These are phyloP conservation scores for Gloeopeniophorella convolvens DNA, from an alignment of 768 basidiomycete genomes.

Conservation along the genomic window DNA sequence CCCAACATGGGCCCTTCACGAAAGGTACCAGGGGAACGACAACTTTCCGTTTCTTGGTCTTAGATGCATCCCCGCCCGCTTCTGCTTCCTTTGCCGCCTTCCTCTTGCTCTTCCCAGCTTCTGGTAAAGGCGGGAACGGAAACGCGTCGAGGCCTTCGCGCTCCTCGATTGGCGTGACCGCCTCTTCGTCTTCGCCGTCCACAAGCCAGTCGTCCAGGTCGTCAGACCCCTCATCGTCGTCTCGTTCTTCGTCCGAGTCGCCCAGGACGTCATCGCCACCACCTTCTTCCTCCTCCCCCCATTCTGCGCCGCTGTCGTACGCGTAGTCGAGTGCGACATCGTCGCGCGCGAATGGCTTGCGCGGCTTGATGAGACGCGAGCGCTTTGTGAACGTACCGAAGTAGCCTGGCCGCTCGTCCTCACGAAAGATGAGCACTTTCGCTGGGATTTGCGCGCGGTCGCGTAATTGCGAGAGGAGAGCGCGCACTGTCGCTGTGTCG, in stretches of 20 bases:
- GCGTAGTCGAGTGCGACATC: slow-evolving; percentile 75
- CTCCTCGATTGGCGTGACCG: slow-evolving; percentile 36
- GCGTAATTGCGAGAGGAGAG: slow-evolving; percentile 52
- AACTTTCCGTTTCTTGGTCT: slow-evolving; percentile 69
- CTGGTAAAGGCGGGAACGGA: slow-evolving; percentile 30
- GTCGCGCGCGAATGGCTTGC: slow-evolving; percentile 79
- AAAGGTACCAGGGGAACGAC: slow-evolving; percentile 77
- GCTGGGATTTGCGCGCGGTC: slow-evolving; percentile 59
- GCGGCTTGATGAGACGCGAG: slow-evolving; percentile 72
- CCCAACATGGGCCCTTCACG: slow-evolving; percentile 79
- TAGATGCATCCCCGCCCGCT: slow-evolving; percentile 57
- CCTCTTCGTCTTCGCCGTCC: slow-evolving; percentile 59
- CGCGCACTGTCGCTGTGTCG: slow-evolving; percentile 61
- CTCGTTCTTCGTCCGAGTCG: slow-evolving; percentile 54
- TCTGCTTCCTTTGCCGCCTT: slow-evolving; percentile 39
- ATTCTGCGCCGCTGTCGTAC: slow-evolving; percentile 93
- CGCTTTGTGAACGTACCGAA: slow-evolving; percentile 90
- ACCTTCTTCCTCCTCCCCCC: slow-evolving; percentile 79
- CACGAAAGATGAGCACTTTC: slow-evolving; percentile 79
- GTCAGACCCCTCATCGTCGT: slow-evolving; percentile 57
- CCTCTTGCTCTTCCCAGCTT: slow-evolving; percentile 58
- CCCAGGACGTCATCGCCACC: slow-evolving; percentile 73
- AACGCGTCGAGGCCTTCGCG: slow-evolving; percentile 29
- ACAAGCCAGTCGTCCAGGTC: slow-evolving; percentile 78
- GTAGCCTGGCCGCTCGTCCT: slow-evolving; percentile 87